Evolutionary conservation across 306 rosid species (phyloP), one percentile per base, ranked within the genome.

Genomic region (Prosopis cineraria): DNA sequence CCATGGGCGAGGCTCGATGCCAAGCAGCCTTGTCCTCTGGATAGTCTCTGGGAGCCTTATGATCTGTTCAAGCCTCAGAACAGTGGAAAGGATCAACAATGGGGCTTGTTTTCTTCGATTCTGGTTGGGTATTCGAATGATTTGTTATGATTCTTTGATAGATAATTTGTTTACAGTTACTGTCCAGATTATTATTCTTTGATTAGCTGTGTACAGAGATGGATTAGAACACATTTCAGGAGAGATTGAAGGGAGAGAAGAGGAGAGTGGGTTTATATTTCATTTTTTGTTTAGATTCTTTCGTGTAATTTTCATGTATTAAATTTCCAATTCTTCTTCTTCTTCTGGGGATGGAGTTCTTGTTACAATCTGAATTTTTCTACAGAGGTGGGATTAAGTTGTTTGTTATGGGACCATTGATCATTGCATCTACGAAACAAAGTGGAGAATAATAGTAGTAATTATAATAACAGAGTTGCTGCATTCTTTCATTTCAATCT

Each of bases 1-100:
- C 94, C 94, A 2, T 90, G 94, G 94, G 94, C 79, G 4, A 79
- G 94, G 59, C 80, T 90, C 1, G 94, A 90, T 6, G 78, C 78
- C 0, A 71, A 76, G 2, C 85, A 86, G 22, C 89, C 94, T 13
- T 90, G 94, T 39, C 85, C 86, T 3, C 41, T 90, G 0, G 94
- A 90, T 48, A 71, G 68, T 59, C 85, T 90, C 10, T 90, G 93
- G 93, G 80, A 84, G 78, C 93, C 91, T 4, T 90, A 90, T 63
- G 93, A 90, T 84, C 84, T 90, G 0, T 83, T 52, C 83, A 83
- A 39, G 79, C 78, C 76, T 8, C 22, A 33, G 4, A 62, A 29
- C 62, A 13, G 41, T 7, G 84, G 37, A 63, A 37, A 69, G 47
- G 83, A 14, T 70, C 73, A 59, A 14, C 41, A 60, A 7, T 44